These are phyloP conservation scores for Saccharomycopsis selenospora DNA, from an alignment of 805 yeast species.

Conservation along the genomic window DNA sequence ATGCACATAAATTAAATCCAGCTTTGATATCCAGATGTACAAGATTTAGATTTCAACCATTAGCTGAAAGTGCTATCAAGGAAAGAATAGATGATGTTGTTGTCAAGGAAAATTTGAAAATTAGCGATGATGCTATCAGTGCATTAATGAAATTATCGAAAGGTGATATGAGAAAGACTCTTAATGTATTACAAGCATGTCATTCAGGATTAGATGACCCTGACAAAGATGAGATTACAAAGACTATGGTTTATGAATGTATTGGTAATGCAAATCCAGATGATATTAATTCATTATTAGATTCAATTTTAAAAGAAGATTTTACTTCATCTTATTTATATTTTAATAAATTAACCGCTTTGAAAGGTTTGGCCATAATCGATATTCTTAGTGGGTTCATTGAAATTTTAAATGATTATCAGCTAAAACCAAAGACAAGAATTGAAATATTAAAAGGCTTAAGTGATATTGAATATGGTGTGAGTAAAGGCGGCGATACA, in stretches of 20 bases:
- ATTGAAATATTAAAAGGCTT: conserved; percentile 60
- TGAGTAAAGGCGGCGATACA: conserved; percentile 88
- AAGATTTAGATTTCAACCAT: conserved; percentile 85
- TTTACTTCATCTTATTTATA: conserved; percentile 75
- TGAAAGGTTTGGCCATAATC: conserved; percentile 82
- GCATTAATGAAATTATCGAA: conserved; percentile 67
- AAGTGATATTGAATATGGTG: conserved; percentile 84
- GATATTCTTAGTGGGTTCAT: conserved; percentile 77
- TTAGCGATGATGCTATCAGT: conserved; percentile 50
- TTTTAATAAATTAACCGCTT: conserved; percentile 53
- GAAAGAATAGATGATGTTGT: conserved; percentile 65
- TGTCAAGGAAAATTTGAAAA: conserved; percentile 53
- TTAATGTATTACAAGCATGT: conserved; percentile 92
- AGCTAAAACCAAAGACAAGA: conserved; percentile 56
- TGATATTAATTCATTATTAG: conserved; percentile 69
- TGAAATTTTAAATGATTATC: conserved; percentile 59
- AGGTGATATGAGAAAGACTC: conserved; percentile 95
- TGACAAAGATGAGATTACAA: conserved; percentile 49
- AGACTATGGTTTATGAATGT: conserved; percentile 81
- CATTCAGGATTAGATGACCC: conserved; percentile 58
- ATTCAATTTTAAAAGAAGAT: conserved; percentile 75
- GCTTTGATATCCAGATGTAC: conserved; percentile 94
- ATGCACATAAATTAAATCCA: conserved; percentile 91
- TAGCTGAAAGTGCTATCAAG: conserved; percentile 58
- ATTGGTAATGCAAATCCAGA: conserved; percentile 93